These are phyloP conservation scores for Pseudonitzschia delicatissima DNA, from an alignment of 108 stramenopile genomes.

Conservation along the genomic window DNA sequence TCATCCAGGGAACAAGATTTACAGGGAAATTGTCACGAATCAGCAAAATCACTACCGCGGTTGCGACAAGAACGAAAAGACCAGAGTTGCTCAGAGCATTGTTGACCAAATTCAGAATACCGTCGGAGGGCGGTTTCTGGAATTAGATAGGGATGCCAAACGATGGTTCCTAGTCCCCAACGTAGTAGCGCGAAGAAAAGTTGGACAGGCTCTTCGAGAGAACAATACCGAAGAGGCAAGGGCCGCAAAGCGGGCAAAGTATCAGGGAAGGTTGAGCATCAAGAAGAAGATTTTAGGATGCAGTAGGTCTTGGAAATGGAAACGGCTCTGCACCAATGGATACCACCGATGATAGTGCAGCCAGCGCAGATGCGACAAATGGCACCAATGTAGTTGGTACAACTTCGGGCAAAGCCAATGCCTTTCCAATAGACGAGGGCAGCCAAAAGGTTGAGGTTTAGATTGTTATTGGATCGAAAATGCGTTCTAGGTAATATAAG, in stretches of 20 bases:
- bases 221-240: slow-evolving; percentile 41
- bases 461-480: too few species aligned
- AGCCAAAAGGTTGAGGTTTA: neutral
- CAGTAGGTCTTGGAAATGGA: neutral
- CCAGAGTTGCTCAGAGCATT: slow-evolving; percentile 28
- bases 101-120: slow-evolving; percentile 27
- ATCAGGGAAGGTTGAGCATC: slow-evolving; percentile 11
- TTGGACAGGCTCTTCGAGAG: slow-evolving; percentile 38
- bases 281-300: slow-evolving; percentile 8
- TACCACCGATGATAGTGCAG: neutral
- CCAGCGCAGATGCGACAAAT: neutral
- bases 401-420: neutral
- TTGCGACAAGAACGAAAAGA: slow-evolving; percentile 45
- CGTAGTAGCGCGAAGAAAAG: slow-evolving; percentile 29
- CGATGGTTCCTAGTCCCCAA: slow-evolving; percentile 36
- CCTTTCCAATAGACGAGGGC: neutral
- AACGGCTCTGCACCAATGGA: neutral
- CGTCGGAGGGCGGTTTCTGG: slow-evolving; percentile 36
- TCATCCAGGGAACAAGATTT: slow-evolving; percentile 43
- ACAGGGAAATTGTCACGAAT: slow-evolving; percentile 33
- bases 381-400: neutral
- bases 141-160: slow-evolving; percentile 31
- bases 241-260: slow-evolving; percentile 40
- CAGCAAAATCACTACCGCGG: slow-evolving; percentile 20
- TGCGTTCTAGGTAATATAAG: too few species aligned